Evolutionary conservation across 768 basidiomycete genomes (phyloP), one percentile per base, ranked within the genome.

Genomic region (Cystobasidium onofrii): DNA sequence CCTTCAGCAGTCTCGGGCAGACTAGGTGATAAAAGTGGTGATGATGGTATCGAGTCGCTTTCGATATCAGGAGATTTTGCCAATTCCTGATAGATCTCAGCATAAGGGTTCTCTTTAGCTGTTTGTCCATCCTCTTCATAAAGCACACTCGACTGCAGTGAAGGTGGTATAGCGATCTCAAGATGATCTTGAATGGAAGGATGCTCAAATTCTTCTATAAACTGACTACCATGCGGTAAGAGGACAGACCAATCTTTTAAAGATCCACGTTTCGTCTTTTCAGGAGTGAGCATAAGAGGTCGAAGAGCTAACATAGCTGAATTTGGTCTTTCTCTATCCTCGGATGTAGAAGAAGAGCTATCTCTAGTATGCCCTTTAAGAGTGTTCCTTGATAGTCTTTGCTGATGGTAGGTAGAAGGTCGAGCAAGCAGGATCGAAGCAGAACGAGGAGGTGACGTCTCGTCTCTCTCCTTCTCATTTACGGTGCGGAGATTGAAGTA

Each of bases 231-330:
- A 34, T 25, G 27, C 3, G 57, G 57, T 17, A 27, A 6, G 4
- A 15, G 46, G 20, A 50, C 25, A 29, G 25, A 27, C 57, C 57
- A 60, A 23, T 60, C 57, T 29, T 60, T 60, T 27, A 60, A 60
- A 12, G 57, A 60, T 12, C 57, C 57, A 12, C 57, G 57, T 34
- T 27, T 27, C 23, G 57, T 60, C 25, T 60, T 60, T 60, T 60
- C 57, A 4, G 57, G 57, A 60, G 57, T 60, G 27, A 60, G 57
- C 57, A 60, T 25, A 4, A 60, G 25, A 60, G 57, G 57, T 60
- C 20, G 27, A 12, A 60, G 23, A 7, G 57, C 57, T 20, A 27
- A 60, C 33, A 34, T 34, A 60, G 57, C 57, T 29, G 57, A 60
- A 4, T 4, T 20, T 15, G 57, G 33, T 34, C 57, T 60, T 27